Evolutionary conservation across 1,139 yeast species (phyloP).

Genomic region (Blastobotrys indianensis): DNA sequence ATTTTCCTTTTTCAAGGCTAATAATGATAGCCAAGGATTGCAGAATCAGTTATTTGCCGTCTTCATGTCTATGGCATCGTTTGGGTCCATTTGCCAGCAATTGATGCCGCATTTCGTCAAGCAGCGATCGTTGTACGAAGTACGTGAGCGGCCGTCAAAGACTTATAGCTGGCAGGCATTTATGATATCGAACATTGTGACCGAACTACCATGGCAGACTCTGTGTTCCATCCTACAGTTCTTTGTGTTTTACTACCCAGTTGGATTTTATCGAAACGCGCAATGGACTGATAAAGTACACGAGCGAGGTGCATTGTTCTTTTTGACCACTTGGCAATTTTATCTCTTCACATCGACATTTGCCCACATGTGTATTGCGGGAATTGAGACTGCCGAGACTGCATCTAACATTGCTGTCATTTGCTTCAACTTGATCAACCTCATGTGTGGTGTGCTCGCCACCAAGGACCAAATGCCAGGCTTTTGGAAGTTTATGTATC

Average conservation of each 20-base stretch:
- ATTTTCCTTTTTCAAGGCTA: slow-evolving; percentile 66
- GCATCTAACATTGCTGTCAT: slow-evolving; percentile 66
- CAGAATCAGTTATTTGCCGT: slow-evolving; percentile 50
- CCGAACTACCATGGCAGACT: slow-evolving; percentile 73
- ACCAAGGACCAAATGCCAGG: slow-evolving; percentile 50
- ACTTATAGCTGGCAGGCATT: slow-evolving; percentile 58
- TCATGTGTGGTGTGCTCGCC: slow-evolving; percentile 80
- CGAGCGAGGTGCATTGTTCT: slow-evolving; percentile 62
- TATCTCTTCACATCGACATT: slow-evolving; percentile 56
- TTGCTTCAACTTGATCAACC: slow-evolving; percentile 60
- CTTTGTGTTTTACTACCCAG: slow-evolving; percentile 77
- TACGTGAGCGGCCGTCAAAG: slow-evolving; percentile 80
- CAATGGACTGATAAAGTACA: slow-evolving; percentile 43
- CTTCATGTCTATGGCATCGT: slow-evolving; percentile 60
- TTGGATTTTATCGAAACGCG: slow-evolving; percentile 45
- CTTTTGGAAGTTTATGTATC: slow-evolving; percentile 67
- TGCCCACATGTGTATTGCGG: slow-evolving; percentile 61
- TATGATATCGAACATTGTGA: slow-evolving; percentile 58
- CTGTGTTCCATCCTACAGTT: slow-evolving; percentile 59
- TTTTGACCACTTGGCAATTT: slow-evolving; percentile 52
- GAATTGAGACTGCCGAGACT: slow-evolving; percentile 59
- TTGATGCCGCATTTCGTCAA: slow-evolving; percentile 63
- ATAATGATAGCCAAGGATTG: slow-evolving; percentile 45
- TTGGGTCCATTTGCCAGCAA: slow-evolving; percentile 64
- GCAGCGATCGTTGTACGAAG: slow-evolving; percentile 78